Evolutionary conservation across 2,329 filamentous ascomycete species (phyloP), one percentile per base, ranked within the genome.

Genomic region (Sporothrix protearum): DNA sequence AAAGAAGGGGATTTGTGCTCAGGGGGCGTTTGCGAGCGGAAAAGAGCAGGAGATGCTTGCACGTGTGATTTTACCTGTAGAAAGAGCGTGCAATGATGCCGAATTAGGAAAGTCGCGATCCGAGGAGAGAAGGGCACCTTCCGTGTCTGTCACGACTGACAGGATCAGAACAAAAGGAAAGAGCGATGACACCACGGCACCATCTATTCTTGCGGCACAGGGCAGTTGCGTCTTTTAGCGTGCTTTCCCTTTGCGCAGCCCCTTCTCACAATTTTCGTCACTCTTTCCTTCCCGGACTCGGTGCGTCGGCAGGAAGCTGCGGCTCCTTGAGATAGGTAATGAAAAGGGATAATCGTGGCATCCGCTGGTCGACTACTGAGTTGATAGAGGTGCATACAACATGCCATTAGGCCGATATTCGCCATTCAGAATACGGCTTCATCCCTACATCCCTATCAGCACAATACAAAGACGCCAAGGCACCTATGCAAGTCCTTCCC

Each of bases 41-140:
- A 36, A 39, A 39, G 19, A 39, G 30, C 30, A 68, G n/a, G 45
- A 53, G 45, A 12, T 39, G 36, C 12, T 14, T 47, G 45, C 12
- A 2, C 14, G 5, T 57, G 53, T 25, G 12, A 57, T 14, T 53
- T 53, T 16, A 25, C 39, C 6, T 49, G 28, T n/a, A n/a, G 19
- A 67, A 42, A 53, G 64, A 68, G 47, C 30, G 30, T 53, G 30
- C 45, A 39, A 33, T 49, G 22, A 30, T 14, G 14, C 47, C 66
- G 49, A 68, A 55, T 42, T 68, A 57, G 66, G 66, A 39, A 68
- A 55, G 66, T 68, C 49, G 49, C 47, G 33, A 57, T 42, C n/a
- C n/a, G 16, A 68, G 19, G 14, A 6, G 16, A 28, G n/a, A 9
- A 25, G 2, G 4, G 59, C 59, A 64, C 59, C 59, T 64, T 36